Evolutionary conservation across 78 protist species (phyloP), one percentile per base, ranked within the genome.

Genomic region (Neovahlkampfia damariscottae): DNA sequence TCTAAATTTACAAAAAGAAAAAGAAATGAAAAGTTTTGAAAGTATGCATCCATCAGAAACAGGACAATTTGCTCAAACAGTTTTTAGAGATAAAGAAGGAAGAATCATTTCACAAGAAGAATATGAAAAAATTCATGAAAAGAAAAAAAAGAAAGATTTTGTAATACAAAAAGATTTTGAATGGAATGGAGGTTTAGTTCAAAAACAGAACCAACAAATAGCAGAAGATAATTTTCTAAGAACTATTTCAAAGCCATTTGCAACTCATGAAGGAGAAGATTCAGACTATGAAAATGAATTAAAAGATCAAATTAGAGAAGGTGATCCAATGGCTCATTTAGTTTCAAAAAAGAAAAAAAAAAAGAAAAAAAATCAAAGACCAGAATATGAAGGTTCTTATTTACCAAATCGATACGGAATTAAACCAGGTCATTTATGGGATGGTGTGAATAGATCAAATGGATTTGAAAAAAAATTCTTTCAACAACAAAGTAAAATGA

Each of bases 391-490:
- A 19, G 62, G 62, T 50, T n/a, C 19, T 19, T 50, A n/a, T 50
- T 50, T 69, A 36, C 41, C 5, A 5, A 75, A 75, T 75, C 4
- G 78, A 75, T 75, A 50, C 7, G 41, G 41, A 50, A 75, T 75
- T 62, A 19, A 8, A 7, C 78, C 78, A 10, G 78, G 78, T 38
- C 4, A 32, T 75, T 19, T 27, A 36, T 75, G 78, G 78, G 78
- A 75, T 75, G 78, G 78, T 34, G 78, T 75, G 28, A 66, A 34
- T 62, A 5, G 78, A 10, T 28, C 59, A 27, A 75, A 75, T 62
- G 78, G 78, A 4, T 75, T 75, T 41, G 78, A 75, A 75, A 28
- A 62, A 10, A 19, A 6, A 50, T 50, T n/a, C n/a, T n/a, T n/a
- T n/a, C n/a, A n/a, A n/a, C n/a, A n/a, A n/a, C n/a, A n/a, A n/a